Conservation (phyloP, 2,329 filamentous ascomycete genomes). For the Monilinia fructicola region DNA sequence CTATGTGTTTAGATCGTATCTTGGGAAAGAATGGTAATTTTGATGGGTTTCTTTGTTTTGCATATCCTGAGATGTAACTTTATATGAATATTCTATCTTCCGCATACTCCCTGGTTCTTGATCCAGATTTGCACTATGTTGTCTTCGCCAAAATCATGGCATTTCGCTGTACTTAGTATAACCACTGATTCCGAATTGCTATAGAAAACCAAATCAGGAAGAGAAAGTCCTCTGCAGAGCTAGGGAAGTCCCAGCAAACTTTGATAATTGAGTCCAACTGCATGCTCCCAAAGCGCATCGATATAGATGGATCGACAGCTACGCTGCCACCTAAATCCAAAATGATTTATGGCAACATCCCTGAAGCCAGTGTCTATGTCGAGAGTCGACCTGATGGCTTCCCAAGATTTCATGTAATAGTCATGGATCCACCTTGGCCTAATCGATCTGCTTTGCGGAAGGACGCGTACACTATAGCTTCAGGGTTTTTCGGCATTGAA, state of each 20-base stretch:
- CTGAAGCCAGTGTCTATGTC: not conserved
- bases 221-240: not conserved
- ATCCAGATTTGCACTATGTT: too few relatives aligned
- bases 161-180: too few relatives aligned
- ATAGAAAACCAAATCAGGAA: not conserved
- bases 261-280: not conserved
- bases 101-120: too few relatives aligned
- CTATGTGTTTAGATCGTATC: slow-evolving; percentile 32
- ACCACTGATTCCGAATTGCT: slow-evolving; percentile 18
- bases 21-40: not conserved
- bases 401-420: slow-evolving; percentile 62
- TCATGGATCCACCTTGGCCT: slow-evolving; percentile 80
- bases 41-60: not conserved
- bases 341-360: slow-evolving; percentile 3
- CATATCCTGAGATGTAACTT: not conserved
- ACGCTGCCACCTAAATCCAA: slow-evolving; percentile 5
- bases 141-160: too few relatives aligned
- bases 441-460: slow-evolving; percentile 70
- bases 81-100: too few relatives aligned
- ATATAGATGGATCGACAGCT: not conserved
- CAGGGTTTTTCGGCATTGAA: not conserved
- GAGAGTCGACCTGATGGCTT: slow-evolving; percentile 33
- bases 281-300: not conserved
- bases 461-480: slow-evolving; percentile 46
- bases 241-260: not conserved